Percentiles rank a stretch among this genome's conserved stretches.
These are phyloP conservation scores for Apiotrichum domesticum DNA, from an alignment of 1,284 basidiomycete genomes.

Conservation along the genomic window DNA sequence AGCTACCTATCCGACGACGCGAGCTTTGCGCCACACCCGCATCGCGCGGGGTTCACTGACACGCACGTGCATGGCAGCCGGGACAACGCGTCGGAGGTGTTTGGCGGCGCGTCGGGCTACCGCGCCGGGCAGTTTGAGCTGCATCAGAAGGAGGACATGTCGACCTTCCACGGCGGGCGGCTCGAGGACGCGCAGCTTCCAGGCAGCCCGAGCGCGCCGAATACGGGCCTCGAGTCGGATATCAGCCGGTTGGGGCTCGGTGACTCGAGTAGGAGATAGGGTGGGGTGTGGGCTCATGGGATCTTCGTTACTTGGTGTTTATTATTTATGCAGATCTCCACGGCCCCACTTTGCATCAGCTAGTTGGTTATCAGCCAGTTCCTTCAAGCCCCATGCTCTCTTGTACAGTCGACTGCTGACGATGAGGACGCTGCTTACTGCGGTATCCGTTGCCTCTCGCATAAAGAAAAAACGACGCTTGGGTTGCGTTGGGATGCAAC, in stretches of 20 bases:
- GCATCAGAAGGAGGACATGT: constrained; percentile 44
- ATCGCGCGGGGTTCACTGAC: not conserved
- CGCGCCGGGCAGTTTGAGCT: constrained; percentile 22
- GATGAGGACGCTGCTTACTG: too few species aligned
- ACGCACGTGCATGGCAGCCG: not conserved
- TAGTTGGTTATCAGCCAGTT: too few species aligned
- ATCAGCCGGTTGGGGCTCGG: not conserved
- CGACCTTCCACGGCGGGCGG: constrained; percentile 43
- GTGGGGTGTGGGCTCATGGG: too few species aligned
- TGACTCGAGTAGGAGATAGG: not conserved
- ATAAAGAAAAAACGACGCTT: too few species aligned
- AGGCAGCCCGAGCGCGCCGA: not conserved
- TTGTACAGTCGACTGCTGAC: too few species aligned
- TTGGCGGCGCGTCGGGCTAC: constrained; percentile 5
- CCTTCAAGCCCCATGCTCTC: not conserved
- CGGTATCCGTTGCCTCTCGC: too few species aligned
- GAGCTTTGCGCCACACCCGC: not conserved
- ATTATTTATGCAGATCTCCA: too few species aligned
- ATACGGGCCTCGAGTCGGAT: not conserved
- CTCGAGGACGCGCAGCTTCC: constrained; percentile 33
- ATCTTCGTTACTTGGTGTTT: too few species aligned
- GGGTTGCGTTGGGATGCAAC: too few species aligned
- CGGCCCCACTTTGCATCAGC: too few species aligned
- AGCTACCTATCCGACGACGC: constrained; percentile 8
- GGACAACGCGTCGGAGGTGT: constrained; percentile 15